Percentiles rank a stretch among this genome's conserved stretches.
These are phyloP conservation scores for Mycena sanguinolenta DNA, from an alignment of 768 basidiomycete species.

Conservation along the genomic window DNA sequence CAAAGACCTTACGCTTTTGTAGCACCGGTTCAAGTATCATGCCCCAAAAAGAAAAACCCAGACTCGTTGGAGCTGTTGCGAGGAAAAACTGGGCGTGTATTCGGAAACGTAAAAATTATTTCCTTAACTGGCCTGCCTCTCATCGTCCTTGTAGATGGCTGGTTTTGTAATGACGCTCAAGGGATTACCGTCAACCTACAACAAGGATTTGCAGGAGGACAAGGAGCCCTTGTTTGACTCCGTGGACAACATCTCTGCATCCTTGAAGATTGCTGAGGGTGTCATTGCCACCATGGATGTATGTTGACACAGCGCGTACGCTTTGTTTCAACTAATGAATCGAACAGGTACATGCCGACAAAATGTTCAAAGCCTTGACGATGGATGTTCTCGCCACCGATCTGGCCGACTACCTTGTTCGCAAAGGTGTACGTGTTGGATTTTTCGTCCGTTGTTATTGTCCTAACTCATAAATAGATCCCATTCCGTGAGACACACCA, in stretches of 20 bases:
- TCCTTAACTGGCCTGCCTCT: background rate
- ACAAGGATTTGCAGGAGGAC: constrained; percentile 99
- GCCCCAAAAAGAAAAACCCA: constrained; percentile 99
- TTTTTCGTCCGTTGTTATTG: constrained; percentile 5
- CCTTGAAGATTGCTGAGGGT: constrained; percentile 93
- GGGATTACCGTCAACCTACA: constrained; percentile 97
- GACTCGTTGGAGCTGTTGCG: constrained; percentile 96
- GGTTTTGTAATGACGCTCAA: constrained; percentile 98
- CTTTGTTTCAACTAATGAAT: background rate
- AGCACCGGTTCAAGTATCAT: constrained; percentile 99
- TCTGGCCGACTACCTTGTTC: constrained; percentile 97
- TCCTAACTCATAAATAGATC: constrained; percentile 66
- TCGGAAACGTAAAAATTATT: constrained; percentile 79
- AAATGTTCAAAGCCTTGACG: constrained; percentile 91
- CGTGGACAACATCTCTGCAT: constrained; percentile 90
- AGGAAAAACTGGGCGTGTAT: constrained; percentile 94
- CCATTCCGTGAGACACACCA: constrained; percentile 99
- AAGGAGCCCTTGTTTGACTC: constrained; percentile 98
- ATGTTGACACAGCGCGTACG: constrained; percentile 39
- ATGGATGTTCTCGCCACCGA: constrained; percentile 99
- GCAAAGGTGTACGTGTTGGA: constrained; percentile 86
- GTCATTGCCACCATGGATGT: constrained; percentile 93
- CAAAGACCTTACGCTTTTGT: constrained; percentile 11
- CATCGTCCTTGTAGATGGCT: constrained; percentile 76
- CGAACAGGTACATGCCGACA: constrained; percentile 84